Evolutionary conservation across 768 basidiomycete genomes (phyloP).

Genomic region (Pleurotus giganteus): DNA sequence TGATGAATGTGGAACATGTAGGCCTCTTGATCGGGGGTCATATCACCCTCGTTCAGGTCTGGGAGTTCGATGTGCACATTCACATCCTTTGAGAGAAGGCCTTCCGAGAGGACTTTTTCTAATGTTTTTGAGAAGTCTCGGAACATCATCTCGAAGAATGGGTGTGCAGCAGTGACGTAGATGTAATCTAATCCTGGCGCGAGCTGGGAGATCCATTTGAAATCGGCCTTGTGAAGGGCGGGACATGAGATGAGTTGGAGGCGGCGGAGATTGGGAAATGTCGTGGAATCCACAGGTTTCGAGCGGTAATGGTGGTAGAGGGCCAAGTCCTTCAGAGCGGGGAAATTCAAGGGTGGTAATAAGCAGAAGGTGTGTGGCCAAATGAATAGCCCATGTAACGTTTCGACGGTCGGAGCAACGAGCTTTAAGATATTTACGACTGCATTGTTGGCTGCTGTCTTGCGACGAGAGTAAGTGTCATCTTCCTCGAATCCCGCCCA

Average conservation of each 20-base stretch:
- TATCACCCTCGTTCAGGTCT: neutral
- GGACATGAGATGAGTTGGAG: neutral
- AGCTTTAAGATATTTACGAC: neutral
- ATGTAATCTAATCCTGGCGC: neutral
- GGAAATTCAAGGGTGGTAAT: neutral
- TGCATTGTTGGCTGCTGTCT: neutral
- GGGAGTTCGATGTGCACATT: neutral
- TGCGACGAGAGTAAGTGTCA: neutral
- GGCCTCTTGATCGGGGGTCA: neutral
- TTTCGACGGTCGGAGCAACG: conserved; percentile 2
- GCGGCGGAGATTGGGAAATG: neutral
- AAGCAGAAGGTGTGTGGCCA: conserved; percentile 5
- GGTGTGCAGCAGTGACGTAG: neutral
- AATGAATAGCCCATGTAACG: neutral
- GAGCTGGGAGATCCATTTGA: conserved; percentile 3
- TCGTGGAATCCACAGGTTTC: neutral
- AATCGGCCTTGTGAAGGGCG: conserved; percentile 1
- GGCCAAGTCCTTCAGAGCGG: neutral
- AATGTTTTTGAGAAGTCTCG: neutral
- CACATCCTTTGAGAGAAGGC: neutral
- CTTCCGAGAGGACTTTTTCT: neutral
- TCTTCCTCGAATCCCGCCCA: neutral
- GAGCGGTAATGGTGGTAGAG: conserved; percentile 5
- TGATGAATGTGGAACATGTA: neutral
- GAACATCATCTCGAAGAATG: neutral